Evolutionary conservation across 169 alveolate genomes (phyloP), one percentile per base, ranked within the genome.

Genomic region (Hepatocystis sp.): DNA sequence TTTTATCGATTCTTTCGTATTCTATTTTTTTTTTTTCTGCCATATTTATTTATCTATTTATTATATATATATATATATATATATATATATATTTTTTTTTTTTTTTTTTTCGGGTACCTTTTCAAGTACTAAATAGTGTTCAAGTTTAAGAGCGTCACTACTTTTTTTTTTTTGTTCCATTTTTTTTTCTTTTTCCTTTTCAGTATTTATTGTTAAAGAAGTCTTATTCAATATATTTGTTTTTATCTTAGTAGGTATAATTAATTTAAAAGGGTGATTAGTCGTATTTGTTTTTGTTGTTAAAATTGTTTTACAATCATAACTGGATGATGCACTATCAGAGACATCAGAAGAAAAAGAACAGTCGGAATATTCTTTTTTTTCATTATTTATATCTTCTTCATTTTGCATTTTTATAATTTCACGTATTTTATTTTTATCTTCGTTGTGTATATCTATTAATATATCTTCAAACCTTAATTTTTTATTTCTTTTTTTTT

Each of bases 241-340:
- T 49, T 23, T 32, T 23, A 23, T n/a, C 15, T 65, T 32, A n/a
- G 84, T 89, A 42, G 84, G 85, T 15, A 81, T 85, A 27, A 27
- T 53, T 25, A 92, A 71, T 55, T 86, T 81, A 40, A 65, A 84
- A 1, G 95, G 95, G 36, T 91, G 94, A 63, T 92, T 92, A 28
- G 93, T 90, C 34, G 91, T 85, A 71, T 92, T 92, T 19, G 94
- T 90, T 53, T 92, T 88, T 39, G 94, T 92, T 34, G 95, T 91
- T 15, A 92, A 85, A 39, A 92, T 91, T 13, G 95, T 92, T 58
- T 92, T 93, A 28, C 91, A 92, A 61, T 92, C 93, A 91, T 91
- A 88, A 28, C 30, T 40, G n/a, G 53, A 42, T 5, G 66, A 42
- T 10, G 8, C 25, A 8, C 30, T 40, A 19, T 49, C 63, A 4